Base-by-base conservation (phyloP, 2,329 filamentous ascomycete genomes). In the Aspergillus latus region DNA sequence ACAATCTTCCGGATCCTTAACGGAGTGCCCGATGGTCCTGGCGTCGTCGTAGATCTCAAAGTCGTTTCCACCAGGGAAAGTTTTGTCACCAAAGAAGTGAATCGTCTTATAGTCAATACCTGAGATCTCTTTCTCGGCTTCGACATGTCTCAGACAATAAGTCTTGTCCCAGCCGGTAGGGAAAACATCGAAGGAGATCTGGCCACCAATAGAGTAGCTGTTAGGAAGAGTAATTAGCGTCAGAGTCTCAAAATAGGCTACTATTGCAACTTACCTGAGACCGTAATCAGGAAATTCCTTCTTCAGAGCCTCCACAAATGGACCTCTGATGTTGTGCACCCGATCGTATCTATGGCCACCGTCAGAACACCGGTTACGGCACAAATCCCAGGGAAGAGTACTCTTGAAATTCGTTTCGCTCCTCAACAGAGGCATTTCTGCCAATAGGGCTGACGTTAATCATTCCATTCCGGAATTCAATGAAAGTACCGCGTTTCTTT, bases 81-180 rank as follows among this genome's bases (percentile, higher is more conserved):
- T 90, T 87, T 97, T 99, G 82, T 99, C 94, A 63, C 94, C 94
- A 69, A 97, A 99, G 84, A 97, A 97, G 81, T 97, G 94, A 66
- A 97, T 88, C 44, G 84, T 93, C 65, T 85, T 90, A 81, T 93
- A 97, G 26, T 86, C 78, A 48, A 75, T 64, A 4, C 78, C 78
- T 6, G 73, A 72, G 61, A 95, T 80, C 61, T 88, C 87, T 68
- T 84, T 87, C 74, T 97, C 92, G 62, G 83, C 83, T 78, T 94
- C 90, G 60, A 97, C 80, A 76, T 97, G 92, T 66, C 84, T 81
- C 64, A 97, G 82, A 79, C 92, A 97, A 83, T 96, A 99, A 8
- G 90, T 96, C 86, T 97, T 99, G 80, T 99, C 94, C 94, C 94
- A 99, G 70, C 94, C 94, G 2, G 81, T 84, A 62, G 94, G 94